A percentile compares a stretch with the other conserved stretches of the same genome.
phyloP scores from a whole-genome alignment of 2,329 filamentous ascomycete species.

The Microcyclospora pomicola region DNA sequence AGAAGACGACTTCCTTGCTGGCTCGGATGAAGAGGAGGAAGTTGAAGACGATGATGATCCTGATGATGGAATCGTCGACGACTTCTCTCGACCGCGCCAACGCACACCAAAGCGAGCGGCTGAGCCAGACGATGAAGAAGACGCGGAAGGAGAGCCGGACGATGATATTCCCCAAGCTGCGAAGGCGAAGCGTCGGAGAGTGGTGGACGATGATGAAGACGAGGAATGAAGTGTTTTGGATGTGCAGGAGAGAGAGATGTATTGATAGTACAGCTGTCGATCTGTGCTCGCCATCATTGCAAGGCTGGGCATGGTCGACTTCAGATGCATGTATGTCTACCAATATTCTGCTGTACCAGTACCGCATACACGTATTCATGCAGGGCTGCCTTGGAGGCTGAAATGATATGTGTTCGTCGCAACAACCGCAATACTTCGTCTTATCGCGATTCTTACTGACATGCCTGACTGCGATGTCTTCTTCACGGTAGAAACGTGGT shows the following conservation, averaged over 20 bases:
- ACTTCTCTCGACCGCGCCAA: conserved; percentile 9
- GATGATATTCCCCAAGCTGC: conserved; percentile 14
- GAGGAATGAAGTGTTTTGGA: conserved; percentile 21
- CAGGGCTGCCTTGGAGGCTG: too few relatives aligned
- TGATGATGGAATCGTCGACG: conserved; percentile 31
- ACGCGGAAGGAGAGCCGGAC: conserved; percentile 21
- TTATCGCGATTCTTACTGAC: too few relatives aligned
- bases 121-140: conserved; percentile 22
- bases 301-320: too few relatives aligned
- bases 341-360: too few relatives aligned
- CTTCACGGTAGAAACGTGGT: too few relatives aligned
- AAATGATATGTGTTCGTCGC: too few relatives aligned
- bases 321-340: too few relatives aligned
- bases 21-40: conserved; percentile 54
- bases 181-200: conserved; percentile 30
- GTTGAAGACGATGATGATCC: conserved; percentile 44
- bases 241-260: neutral
- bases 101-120: conserved; percentile 27
- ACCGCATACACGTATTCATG: too few relatives aligned
- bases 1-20: conserved; percentile 65
- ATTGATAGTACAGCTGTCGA: too few relatives aligned
- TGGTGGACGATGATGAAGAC: conserved; percentile 35
- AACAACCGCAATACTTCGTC: too few relatives aligned
- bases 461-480: too few relatives aligned
- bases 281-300: too few relatives aligned